A percentile compares a stretch with the other conserved stretches of the same genome.
These are phyloP conservation scores for Myxozyma vanderwaltii DNA, from an alignment of 805 yeast genomes.

Conservation along the genomic window DNA sequence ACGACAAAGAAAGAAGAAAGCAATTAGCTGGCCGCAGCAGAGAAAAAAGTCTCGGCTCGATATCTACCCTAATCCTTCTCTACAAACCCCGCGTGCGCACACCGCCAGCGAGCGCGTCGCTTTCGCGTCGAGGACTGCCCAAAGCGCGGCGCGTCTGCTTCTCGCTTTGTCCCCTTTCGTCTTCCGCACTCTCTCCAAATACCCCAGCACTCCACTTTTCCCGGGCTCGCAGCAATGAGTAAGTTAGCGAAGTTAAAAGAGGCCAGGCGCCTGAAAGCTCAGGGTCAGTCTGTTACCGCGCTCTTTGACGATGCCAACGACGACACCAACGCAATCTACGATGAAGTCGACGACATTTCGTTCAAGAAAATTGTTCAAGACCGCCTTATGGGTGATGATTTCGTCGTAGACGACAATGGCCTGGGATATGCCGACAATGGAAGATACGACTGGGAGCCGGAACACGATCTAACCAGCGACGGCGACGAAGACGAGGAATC, in stretches of 20 bases:
- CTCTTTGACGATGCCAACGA: conserved; percentile 51
- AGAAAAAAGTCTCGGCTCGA: neutral
- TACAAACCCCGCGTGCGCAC: neutral
- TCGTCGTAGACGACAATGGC: conserved; percentile 92
- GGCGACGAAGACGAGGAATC: conserved; percentile 29
- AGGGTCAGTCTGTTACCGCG: conserved; percentile 53
- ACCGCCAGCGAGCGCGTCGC: neutral
- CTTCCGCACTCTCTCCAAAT: neutral
- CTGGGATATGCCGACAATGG: conserved; percentile 95
- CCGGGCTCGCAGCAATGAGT: neutral
- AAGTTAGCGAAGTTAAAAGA: conserved; percentile 35
- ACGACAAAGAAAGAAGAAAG: neutral
- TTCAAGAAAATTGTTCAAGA: conserved; percentile 76
- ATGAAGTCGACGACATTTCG: conserved; percentile 80
- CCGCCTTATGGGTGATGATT: conserved; percentile 83
- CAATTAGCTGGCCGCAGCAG: neutral
- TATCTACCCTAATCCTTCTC: neutral
- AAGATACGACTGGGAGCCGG: conserved; percentile 67
- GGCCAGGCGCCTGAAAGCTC: conserved; percentile 65
- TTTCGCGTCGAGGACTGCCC: neutral
- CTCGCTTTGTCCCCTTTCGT: neutral
- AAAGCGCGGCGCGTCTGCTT: neutral
- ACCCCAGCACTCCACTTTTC: neutral
- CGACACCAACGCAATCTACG: conserved; percentile 69
- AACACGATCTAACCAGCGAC: conserved; percentile 43